A percentile compares a stretch with the other conserved stretches of the same genome.
Evolutionary conservation across 2,329 filamentous ascomycete genomes (phyloP).

Genomic region (Epichloe typhina): DNA sequence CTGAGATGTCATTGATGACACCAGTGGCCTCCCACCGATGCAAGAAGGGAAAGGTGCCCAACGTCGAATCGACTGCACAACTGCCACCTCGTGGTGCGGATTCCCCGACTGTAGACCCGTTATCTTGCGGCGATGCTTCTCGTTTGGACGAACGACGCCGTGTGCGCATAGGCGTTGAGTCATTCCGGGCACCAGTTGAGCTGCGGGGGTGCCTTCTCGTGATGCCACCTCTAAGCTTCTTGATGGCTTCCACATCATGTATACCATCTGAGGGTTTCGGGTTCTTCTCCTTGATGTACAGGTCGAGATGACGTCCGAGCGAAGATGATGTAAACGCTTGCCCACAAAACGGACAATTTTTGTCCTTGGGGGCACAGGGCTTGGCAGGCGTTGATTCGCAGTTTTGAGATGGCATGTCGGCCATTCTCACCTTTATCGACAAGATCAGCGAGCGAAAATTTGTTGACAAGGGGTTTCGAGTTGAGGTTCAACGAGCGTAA

Average conservation of each 20-base stretch:
- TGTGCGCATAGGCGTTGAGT: conserved; percentile 44
- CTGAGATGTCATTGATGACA: conserved; percentile 61
- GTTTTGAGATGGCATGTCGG: conserved; percentile 18
- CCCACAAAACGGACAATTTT: conserved; percentile 74
- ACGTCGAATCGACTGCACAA: conserved; percentile 31
- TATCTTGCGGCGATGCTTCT: conserved; percentile 27
- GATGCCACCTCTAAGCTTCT: conserved; percentile 69
- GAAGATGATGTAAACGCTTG: conserved; percentile 90
- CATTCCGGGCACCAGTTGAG: conserved; percentile 43
- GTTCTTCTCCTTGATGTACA: conserved; percentile 90
- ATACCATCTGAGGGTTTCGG: conserved; percentile 76
- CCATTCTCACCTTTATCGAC: conserved; percentile 12
- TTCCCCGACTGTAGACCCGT: conserved; percentile 23
- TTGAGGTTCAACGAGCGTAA: conserved; percentile 4
- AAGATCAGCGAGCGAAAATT: not conserved
- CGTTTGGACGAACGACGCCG: conserved; percentile 29
- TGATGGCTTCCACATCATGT: conserved; percentile 82
- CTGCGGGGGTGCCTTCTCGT: conserved; percentile 67
- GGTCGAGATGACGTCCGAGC: conserved; percentile 81
- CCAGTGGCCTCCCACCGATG: conserved; percentile 65
- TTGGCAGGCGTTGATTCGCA: conserved; percentile 27
- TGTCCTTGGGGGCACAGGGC: conserved; percentile 57
- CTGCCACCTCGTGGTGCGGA: conserved; percentile 28
- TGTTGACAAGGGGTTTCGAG: not conserved
- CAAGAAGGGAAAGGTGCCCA: conserved; percentile 41